Evolutionary conservation across 208 protist species (phyloP).

Genomic region (Trypanosoma rangeli): DNA sequence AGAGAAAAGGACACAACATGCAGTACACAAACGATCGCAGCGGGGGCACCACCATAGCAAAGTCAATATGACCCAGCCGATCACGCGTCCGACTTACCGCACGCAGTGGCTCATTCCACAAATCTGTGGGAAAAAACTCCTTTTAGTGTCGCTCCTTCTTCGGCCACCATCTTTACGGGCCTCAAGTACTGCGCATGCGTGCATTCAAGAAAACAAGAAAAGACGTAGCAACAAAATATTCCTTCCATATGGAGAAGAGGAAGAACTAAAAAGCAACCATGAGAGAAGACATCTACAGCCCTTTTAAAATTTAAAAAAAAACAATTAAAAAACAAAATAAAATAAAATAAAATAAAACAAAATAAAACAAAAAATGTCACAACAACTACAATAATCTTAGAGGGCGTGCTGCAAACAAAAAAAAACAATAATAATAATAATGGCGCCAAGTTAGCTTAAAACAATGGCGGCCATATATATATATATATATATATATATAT

Average conservation of each 20-base stretch:
- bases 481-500: conserved; percentile 9
- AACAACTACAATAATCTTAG: too few relatives aligned
- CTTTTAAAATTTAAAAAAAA: too few relatives aligned
- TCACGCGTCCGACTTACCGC: conserved; percentile 71
- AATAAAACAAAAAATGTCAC: too few relatives aligned
- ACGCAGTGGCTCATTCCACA: conserved; percentile 79
- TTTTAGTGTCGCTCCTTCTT: conserved; percentile 9
- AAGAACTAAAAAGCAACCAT: neutral
- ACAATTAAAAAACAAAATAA: too few relatives aligned
- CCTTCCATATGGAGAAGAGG: neutral
- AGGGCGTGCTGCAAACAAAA: too few relatives aligned
- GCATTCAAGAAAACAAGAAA: conserved; percentile 5
- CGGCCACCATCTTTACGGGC: conserved; percentile 3
- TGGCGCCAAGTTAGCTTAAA: too few relatives aligned
- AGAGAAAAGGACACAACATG: conserved; percentile 73
- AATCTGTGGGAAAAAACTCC: conserved; percentile 61
- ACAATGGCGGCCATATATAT: neutral
- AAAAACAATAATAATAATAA: too few relatives aligned
- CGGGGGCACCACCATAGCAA: conserved; percentile 78
- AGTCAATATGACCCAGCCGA: conserved; percentile 84
- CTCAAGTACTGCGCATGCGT: neutral
- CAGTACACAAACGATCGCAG: conserved; percentile 77
- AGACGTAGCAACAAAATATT: conserved; percentile 16
- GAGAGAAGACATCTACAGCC: too few relatives aligned
- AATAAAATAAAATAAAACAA: too few relatives aligned